Base-by-base conservation (phyloP, 768 basidiomycete genomes). In the Kwoniella botswanensis region DNA sequence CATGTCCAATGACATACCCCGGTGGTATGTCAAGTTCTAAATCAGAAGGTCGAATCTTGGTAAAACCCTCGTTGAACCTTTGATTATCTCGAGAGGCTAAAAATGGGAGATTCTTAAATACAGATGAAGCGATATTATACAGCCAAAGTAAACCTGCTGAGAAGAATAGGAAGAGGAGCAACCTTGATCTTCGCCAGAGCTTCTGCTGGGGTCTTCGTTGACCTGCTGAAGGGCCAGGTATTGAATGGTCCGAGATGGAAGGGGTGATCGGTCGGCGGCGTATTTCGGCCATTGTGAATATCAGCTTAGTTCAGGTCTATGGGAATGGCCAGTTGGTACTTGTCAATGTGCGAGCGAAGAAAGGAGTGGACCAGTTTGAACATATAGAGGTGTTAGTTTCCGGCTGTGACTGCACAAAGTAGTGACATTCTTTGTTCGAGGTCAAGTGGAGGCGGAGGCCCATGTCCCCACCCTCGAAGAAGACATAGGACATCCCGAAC, bases 1-100 rank as follows among this genome's bases (percentile, higher is more conserved):
- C 70, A 70, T 78, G 77, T 22, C 77, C 77, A n/a, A n/a, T 22
- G 6, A 57, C 43, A 35, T 55, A 35, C 7, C 67, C 67, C 12
- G 4, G 29, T 9, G 63, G 63, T 53, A 64, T 17, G 3, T 29
- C 24, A 2, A 43, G 5, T 11, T 11, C 26, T n/a, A 26, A 18
- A 29, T 64, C 50, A 2, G 24, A 15, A 21, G 24, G 50, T 35
- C 53, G 17, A n/a, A 64, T 64, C 46, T 64, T 54, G 22, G 24
- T 64, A 41, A 61, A 61, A 15, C 42, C 59, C 26, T 58, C 12
- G 57, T 29, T 59, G 12, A 12, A n/a, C 9, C n/a, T 22, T 21
- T 26, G 22, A 61, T 4, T 18, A 12, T 15, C 21, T n/a, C 42
- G 21, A 18, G 13, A n/a, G 43, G 59, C 2, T 5, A 43, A 43